Percentiles rank a stretch among this genome's conserved stretches.
These are phyloP conservation scores for Boletus eberwhitei DNA, from an alignment of 768 basidiomycete species.

Conservation along the genomic window DNA sequence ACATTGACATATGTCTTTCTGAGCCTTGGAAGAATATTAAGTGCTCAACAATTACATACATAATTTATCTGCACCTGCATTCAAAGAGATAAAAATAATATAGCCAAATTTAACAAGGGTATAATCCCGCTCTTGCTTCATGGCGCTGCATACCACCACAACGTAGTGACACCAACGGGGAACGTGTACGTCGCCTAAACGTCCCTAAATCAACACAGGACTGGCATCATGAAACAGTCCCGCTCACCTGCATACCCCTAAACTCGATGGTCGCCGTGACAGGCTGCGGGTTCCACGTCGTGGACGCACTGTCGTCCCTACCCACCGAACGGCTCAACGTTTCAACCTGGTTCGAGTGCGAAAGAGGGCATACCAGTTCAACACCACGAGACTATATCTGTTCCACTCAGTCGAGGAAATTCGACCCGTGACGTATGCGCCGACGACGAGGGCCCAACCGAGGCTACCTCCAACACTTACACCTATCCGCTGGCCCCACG, in stretches of 20 bases:
- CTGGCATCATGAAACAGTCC: background rate
- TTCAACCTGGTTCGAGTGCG: background rate
- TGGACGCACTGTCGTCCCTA: constrained; percentile 49
- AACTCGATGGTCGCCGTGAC: constrained; percentile 62
- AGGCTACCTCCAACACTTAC: constrained; percentile 56
- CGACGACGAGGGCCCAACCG: constrained; percentile 58
- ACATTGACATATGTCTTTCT: too few species aligned
- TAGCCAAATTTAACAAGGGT: background rate
- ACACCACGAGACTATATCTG: constrained; percentile 67
- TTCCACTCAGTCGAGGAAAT: constrained; percentile 52
- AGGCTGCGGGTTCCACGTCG: constrained; percentile 51
- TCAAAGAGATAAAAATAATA: background rate
- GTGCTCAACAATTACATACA: background rate
- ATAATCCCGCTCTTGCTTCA: constrained; percentile 3
- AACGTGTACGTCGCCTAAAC: constrained; percentile 66
- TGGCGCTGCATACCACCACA: constrained; percentile 45
- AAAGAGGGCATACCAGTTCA: constrained; percentile 52
- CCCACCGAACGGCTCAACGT: background rate
- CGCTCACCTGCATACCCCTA: constrained; percentile 52
- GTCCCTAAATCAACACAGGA: background rate
- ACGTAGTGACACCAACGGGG: constrained; percentile 67
- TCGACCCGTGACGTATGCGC: constrained; percentile 62
- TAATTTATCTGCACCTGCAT: background rate
- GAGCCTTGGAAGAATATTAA: background rate
- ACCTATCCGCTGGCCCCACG: constrained; percentile 66